phyloP scores from a whole-genome alignment of 257 asterid species.

The Capsicum pubescens region DNA sequence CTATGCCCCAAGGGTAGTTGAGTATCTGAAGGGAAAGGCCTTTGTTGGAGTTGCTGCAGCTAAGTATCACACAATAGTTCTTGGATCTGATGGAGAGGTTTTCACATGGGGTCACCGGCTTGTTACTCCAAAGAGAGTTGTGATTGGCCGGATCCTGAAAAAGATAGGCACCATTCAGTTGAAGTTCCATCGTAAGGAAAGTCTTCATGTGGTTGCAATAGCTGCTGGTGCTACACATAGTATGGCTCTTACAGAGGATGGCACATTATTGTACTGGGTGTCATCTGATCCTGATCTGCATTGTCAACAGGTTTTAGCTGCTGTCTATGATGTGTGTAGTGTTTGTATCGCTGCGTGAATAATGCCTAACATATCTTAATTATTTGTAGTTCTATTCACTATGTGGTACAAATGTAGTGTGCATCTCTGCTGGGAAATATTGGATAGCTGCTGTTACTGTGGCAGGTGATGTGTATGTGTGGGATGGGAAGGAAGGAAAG shows the following conservation, averaged over 20 bases:
- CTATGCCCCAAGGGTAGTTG: conserved; percentile 92
- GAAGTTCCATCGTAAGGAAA: conserved; percentile 85
- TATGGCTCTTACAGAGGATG: conserved; percentile 88
- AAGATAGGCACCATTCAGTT: conserved; percentile 66
- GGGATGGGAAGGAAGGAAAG: conserved; percentile 83
- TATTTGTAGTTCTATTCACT: conserved; percentile 63
- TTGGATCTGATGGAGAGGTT: conserved; percentile 99
- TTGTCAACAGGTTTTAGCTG: conserved; percentile 70
- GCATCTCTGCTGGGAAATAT: conserved; percentile 93
- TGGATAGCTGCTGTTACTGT: conserved; percentile 92
- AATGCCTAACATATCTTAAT: conserved; percentile 1
- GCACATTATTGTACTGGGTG: conserved; percentile 88
- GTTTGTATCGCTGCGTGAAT: not conserved
- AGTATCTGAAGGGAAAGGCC: conserved; percentile 83
- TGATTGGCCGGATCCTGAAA: conserved; percentile 64
- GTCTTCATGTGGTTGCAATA: conserved; percentile 73
- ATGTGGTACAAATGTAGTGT: conserved; percentile 66
- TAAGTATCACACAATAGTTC: conserved; percentile 87
- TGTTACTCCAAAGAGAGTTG: conserved; percentile 87
- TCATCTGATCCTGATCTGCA: conserved; percentile 82
- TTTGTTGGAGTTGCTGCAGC: conserved; percentile 83
- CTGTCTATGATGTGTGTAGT: conserved; percentile 1
- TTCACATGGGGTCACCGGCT: conserved; percentile 99
- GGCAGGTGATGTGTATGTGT: conserved; percentile 83
- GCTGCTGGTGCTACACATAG: conserved; percentile 95